Conservation (phyloP, 257 asterid species). For the Ophiorrhiza pumila region DNA sequence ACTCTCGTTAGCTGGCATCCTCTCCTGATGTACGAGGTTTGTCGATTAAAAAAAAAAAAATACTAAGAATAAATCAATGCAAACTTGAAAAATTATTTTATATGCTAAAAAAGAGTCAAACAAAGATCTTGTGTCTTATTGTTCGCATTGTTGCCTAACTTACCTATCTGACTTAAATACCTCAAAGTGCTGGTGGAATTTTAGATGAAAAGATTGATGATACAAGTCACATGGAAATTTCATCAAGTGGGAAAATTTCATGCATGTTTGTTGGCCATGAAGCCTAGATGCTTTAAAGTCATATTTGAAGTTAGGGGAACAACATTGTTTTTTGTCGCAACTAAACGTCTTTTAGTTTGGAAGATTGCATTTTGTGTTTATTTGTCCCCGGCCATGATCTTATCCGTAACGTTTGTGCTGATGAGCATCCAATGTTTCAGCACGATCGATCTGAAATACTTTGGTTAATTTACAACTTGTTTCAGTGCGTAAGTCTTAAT, state of each 20-base stretch:
- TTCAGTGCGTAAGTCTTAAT: neutral
- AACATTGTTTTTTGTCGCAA: neutral
- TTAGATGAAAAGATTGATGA: neutral
- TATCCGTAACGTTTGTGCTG: neutral
- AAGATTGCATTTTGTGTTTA: neutral
- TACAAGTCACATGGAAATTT: neutral
- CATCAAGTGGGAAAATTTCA: neutral
- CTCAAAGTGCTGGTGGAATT: neutral
- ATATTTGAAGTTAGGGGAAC: neutral
- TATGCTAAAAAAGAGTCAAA: too few species aligned
- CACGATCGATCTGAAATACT: too few species aligned
- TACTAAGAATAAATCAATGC: too few species aligned
- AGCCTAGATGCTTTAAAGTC: neutral
- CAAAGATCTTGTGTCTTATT: neutral
- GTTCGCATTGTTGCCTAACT: neutral
- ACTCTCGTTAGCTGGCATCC: too few species aligned
- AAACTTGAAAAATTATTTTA: neutral
- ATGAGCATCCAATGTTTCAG: neutral
- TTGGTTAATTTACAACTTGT: neutral
- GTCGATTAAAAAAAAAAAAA: too few species aligned
- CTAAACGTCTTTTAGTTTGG: neutral
- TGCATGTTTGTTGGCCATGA: neutral
- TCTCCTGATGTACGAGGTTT: too few species aligned
- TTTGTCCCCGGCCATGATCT: constrained; percentile 12
- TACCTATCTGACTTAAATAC: neutral